phyloP scores from a whole-genome alignment of 805 yeast species.

The Wickerhamomyces strasburgensis region DNA sequence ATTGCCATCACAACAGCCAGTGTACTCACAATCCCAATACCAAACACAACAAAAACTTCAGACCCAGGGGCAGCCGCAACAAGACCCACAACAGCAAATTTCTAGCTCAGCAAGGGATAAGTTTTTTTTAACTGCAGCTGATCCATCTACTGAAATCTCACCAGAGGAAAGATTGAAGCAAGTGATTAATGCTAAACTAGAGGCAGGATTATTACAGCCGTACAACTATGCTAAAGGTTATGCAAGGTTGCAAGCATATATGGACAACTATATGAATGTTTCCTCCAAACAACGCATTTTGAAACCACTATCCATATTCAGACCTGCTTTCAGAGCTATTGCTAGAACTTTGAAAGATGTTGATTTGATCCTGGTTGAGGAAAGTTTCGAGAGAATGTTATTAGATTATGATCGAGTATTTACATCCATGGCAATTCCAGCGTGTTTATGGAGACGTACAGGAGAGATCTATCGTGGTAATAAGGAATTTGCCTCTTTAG shows the following conservation, averaged over 20 bases:
- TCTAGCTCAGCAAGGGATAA: conserved; percentile 82
- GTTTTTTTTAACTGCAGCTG: conserved; percentile 93
- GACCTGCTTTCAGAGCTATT: conserved; percentile 92
- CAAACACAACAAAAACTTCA: conserved; percentile 11
- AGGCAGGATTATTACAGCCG: conserved; percentile 89
- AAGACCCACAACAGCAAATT: conserved; percentile 17
- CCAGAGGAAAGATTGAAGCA: conserved; percentile 92
- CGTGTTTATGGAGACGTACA: conserved; percentile 94
- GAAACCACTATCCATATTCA: conserved; percentile 75
- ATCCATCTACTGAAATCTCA: conserved; percentile 89
- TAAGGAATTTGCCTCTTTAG: conserved; percentile 91
- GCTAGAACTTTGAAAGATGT: conserved; percentile 87
- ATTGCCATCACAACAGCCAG: conserved; percentile 8
- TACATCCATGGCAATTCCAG: conserved; percentile 96
- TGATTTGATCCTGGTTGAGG: conserved; percentile 88
- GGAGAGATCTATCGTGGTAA: conserved; percentile 95
- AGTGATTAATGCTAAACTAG: conserved; percentile 89
- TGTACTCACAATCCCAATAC: conserved; percentile 7
- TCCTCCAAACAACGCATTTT: conserved; percentile 79
- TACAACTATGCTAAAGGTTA: conserved; percentile 93
- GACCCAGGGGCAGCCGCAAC: conserved; percentile 9
- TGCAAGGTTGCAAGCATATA: conserved; percentile 80
- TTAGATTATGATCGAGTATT: conserved; percentile 91
- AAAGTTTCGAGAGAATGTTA: conserved; percentile 88
- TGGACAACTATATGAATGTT: conserved; percentile 88